Evolutionary conservation across 1,284 basidiomycete species (phyloP).

Genomic region (Ganoderma leucocontextum): DNA sequence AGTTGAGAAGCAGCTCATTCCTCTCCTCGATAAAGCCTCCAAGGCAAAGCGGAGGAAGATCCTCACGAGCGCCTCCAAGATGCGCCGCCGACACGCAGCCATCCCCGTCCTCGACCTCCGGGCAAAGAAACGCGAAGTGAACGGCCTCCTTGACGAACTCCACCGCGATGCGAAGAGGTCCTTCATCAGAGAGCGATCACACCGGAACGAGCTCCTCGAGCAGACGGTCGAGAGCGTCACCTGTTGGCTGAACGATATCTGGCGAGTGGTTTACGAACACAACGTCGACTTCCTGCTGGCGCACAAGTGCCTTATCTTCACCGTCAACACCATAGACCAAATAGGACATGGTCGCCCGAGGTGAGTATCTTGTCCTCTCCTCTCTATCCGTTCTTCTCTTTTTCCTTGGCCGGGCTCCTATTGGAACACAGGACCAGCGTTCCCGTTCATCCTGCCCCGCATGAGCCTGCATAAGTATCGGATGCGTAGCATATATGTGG

Average conservation of each 20-base stretch:
- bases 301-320: conserved; percentile 62
- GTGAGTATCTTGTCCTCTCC: conserved; percentile 44
- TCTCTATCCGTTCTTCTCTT: no score
- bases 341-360: conserved; percentile 53
- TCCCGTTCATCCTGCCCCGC: no score
- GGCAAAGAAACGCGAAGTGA: conserved; percentile 61
- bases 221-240: conserved; percentile 64
- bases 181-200: conserved; percentile 58
- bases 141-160: conserved; percentile 57
- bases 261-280: conserved; percentile 65
- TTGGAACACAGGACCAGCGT: no score
- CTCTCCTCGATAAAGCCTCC: conserved; percentile 37
- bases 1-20: conserved; percentile 42
- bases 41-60: conserved; percentile 30
- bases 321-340: conserved; percentile 53
- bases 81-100: conserved; percentile 47
- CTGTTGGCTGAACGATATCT: conserved; percentile 66
- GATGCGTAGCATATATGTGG: no score
- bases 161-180: conserved; percentile 58
- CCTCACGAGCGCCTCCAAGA: conserved; percentile 36
- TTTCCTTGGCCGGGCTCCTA: no score
- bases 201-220: conserved; percentile 57
- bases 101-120: conserved; percentile 60
- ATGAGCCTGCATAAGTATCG: no score
- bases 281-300: conserved; percentile 58